A percentile compares a stretch with the other conserved stretches of the same genome.
Conservation (phyloP, 495 filamentous ascomycete species). For the Podospora fimiseda region DNA sequence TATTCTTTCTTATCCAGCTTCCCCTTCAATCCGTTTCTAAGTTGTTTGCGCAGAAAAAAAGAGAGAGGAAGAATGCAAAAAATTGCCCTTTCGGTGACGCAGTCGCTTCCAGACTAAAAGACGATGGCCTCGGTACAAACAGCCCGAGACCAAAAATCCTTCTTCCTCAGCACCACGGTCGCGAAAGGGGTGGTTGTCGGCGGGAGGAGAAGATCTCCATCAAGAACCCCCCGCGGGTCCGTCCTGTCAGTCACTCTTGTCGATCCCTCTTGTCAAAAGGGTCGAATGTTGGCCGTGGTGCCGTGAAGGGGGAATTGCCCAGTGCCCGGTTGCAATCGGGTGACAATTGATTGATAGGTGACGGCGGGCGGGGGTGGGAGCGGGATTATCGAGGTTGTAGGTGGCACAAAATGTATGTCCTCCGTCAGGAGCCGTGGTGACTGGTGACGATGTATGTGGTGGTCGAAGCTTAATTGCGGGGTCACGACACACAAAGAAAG, state of each 20-base stretch:
- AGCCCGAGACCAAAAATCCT: constrained; percentile 32
- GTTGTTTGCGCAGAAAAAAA: background rate
- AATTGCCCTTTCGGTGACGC: background rate
- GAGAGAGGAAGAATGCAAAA: background rate
- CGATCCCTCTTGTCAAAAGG: constrained; percentile 1
- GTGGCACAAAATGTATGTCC: background rate
- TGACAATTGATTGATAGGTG: constrained; percentile 21
- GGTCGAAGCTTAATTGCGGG: constrained; percentile 29
- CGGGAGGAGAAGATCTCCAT: constrained; percentile 56
- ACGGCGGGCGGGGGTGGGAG: constrained; percentile 2
- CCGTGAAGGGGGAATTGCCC: constrained; percentile 5
- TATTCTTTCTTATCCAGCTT: background rate
- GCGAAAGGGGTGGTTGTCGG: constrained; percentile 48
- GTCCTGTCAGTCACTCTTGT: background rate
- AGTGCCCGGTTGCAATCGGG: constrained; percentile 7
- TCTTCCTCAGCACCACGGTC: constrained; percentile 53
- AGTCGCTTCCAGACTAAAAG: constrained; percentile 32
- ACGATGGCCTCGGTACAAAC: constrained; percentile 40
- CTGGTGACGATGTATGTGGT: constrained; percentile 19
- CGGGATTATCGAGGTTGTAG: background rate
- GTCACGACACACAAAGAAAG: constrained; percentile 27
- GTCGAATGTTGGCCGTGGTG: background rate
- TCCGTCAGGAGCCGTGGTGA: constrained; percentile 8
- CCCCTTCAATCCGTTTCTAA: background rate
- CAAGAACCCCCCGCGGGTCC: constrained; percentile 35